Evolutionary conservation across 2,329 filamentous ascomycete species (phyloP), one percentile per base, ranked within the genome.

Genomic region (Epichloe elymi): DNA sequence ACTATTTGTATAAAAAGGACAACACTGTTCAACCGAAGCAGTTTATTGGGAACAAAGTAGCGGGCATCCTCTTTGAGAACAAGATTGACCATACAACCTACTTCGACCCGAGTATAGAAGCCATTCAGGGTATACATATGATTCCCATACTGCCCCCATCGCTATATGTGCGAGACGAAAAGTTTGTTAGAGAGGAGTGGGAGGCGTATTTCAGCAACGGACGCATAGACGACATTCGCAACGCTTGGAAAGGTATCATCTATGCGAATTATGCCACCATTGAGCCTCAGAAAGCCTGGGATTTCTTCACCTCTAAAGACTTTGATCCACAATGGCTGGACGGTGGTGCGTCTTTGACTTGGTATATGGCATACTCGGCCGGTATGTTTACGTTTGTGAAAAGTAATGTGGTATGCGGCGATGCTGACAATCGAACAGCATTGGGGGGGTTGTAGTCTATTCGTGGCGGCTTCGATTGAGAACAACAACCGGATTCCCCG

Each of bases 41-140:
- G n/a, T 95, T 94, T 63, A 82, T 87, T 55, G 78, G 73, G 41
- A 97, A 97, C 73, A 89, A 86, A 67, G 80, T 76, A 38, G 74
- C 75, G 2, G 79, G 80, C 5, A 83, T 83, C 56, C 64, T 95
- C 8, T 97, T 96, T 61, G 91, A 97, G 69, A 96, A 96, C 72
- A 97, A 97, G 69, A 78, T 89, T 50, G 88, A 97, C 65, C 88
- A 96, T 67, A 85, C 86, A 3, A 96, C 91, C 1, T 96, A 88
- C 69, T 96, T 96, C 61, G 87, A 88, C 44, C 65, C 71, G 48
- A 79, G 83, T 52, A 75, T 80, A 12, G 84, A 91, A 66, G 87
- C 80, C 59, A 78, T 94, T 54, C 70, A 79, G 60, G 85, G 86
- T 52, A 90, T 91, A 58, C 86, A 93, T 69, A 91, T 93, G 86